phyloP scores from a whole-genome alignment of 805 yeast species.

The Hanseniaspora nectarophila region DNA sequence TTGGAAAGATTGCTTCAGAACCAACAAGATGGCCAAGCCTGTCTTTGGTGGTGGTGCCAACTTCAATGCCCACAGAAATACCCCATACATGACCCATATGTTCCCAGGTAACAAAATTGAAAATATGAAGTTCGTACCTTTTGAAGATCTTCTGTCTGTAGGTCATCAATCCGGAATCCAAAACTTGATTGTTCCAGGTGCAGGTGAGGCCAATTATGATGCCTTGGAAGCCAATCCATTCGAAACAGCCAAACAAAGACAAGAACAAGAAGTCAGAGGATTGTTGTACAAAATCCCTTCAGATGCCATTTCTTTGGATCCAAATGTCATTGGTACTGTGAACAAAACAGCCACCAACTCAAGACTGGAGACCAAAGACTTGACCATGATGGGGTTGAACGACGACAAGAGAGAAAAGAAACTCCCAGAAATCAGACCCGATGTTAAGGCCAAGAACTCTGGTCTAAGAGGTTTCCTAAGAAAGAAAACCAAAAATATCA shows the following conservation, averaged over 20 bases:
- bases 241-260: conserved; percentile 85
- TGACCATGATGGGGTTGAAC: conserved; percentile 34
- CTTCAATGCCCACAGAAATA: conserved; percentile 27
- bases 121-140: conserved; percentile 69
- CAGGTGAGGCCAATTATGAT: conserved; percentile 97
- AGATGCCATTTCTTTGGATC: conserved; percentile 86
- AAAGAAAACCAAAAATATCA: conserved; percentile 72
- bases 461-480: conserved; percentile 67
- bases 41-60: conserved; percentile 27
- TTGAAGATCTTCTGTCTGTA: conserved; percentile 87
- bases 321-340: conserved; percentile 72
- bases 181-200: conserved; percentile 86
- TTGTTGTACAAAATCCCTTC: conserved; percentile 81
- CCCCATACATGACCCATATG: conserved; percentile 87
- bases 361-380: conserved; percentile 52
- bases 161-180: conserved; percentile 71
- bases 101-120: conserved; percentile 66
- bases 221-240: conserved; percentile 87
- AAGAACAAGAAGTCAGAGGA: conserved; percentile 77
- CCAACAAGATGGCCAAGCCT: conserved; percentile 38
- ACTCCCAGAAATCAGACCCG: conserved; percentile 52
- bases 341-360: conserved; percentile 53
- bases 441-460: conserved; percentile 69
- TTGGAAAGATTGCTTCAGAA: conserved; percentile 75
- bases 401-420: conserved; percentile 32